These are phyloP conservation scores for Suillus decipiens DNA, from an alignment of 768 basidiomycete genomes.

Conservation along the genomic window DNA sequence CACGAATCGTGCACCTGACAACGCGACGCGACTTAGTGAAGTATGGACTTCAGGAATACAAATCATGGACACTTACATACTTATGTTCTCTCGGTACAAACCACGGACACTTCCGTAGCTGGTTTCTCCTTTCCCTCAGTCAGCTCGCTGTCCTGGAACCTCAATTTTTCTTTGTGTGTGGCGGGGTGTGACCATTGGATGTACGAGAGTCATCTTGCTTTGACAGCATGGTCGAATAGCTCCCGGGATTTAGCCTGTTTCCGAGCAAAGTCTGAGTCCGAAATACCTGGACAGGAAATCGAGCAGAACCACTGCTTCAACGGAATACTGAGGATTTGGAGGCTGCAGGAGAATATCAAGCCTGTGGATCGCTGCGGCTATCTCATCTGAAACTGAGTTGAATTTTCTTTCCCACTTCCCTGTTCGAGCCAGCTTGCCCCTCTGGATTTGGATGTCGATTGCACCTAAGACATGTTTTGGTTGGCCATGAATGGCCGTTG, in stretches of 20 bases:
- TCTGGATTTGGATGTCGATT: slow-evolving; percentile 81
- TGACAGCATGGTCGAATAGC: slow-evolving; percentile 74
- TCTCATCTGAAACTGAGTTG: slow-evolving; percentile 59
- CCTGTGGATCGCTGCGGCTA: slow-evolving; percentile 82
- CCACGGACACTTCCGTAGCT: too few species aligned
- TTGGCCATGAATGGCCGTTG: slow-evolving; percentile 62
- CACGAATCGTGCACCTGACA: too few species aligned
- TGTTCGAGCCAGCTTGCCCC: slow-evolving; percentile 51
- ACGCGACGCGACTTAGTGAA: too few species aligned
- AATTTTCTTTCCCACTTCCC: slow-evolving; percentile 6
- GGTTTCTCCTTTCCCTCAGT: too few species aligned
- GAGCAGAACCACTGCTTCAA: slow-evolving; percentile 87
- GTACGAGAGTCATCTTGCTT: slow-evolving; percentile 57
- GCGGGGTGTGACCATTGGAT: slow-evolving; percentile 33
- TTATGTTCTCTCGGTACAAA: too few species aligned
- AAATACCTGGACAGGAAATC: slow-evolving; percentile 88
- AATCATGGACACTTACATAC: too few species aligned
- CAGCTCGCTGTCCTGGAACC: too few species aligned
- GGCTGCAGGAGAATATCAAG: slow-evolving; percentile 75
- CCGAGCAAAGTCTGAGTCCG: slow-evolving; percentile 66
- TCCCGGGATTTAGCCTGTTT: slow-evolving; percentile 78
- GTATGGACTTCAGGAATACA: too few species aligned
- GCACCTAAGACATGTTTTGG: slow-evolving; percentile 78
- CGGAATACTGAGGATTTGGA: slow-evolving; percentile 61
- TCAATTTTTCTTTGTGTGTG: too few species aligned